These are phyloP conservation scores for Alternaria hordeiaustralica DNA, from an alignment of 2,329 filamentous ascomycete genomes.

Conservation along the genomic window DNA sequence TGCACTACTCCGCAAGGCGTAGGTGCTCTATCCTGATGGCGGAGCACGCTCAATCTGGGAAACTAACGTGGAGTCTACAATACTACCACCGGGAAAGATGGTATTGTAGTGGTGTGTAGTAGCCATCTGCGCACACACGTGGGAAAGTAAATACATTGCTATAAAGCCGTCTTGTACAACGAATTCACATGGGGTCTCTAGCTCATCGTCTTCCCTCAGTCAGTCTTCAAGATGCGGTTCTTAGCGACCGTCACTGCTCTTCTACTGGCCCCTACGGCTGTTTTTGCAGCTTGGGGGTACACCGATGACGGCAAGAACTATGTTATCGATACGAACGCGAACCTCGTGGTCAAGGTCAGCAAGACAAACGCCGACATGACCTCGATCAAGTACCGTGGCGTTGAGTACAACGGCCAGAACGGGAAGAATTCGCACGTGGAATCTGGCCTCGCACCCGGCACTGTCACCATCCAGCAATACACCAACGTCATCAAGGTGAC, in stretches of 20 bases:
- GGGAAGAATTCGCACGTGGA: slow-evolving; percentile 59
- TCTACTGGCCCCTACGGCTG: slow-evolving; percentile 37
- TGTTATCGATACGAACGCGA: slow-evolving; percentile 44
- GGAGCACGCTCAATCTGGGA: background rate
- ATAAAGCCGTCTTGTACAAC: background rate
- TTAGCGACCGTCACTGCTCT: slow-evolving; percentile 17
- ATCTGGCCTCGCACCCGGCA: slow-evolving; percentile 63
- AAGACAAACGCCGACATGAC: slow-evolving; percentile 65
- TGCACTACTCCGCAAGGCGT: background rate
- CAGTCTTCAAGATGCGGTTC: slow-evolving; percentile 20
- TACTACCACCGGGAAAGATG: background rate
- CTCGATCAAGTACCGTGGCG: slow-evolving; percentile 64
- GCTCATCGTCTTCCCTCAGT: background rate
- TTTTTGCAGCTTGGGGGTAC: slow-evolving; percentile 51
- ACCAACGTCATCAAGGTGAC: slow-evolving; percentile 62
- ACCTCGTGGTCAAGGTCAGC: slow-evolving; percentile 36
- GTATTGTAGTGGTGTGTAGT: background rate
- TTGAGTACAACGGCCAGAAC: slow-evolving; percentile 57
- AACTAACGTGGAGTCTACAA: background rate
- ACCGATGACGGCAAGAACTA: slow-evolving; percentile 50
- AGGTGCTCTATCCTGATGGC: background rate
- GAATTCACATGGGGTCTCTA: background rate
- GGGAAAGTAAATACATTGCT: background rate
- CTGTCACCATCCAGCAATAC: slow-evolving; percentile 54
- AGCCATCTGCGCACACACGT: background rate